Base-by-base conservation (phyloP, 2,329 filamentous ascomycete genomes). In the Penicillium expansum region DNA sequence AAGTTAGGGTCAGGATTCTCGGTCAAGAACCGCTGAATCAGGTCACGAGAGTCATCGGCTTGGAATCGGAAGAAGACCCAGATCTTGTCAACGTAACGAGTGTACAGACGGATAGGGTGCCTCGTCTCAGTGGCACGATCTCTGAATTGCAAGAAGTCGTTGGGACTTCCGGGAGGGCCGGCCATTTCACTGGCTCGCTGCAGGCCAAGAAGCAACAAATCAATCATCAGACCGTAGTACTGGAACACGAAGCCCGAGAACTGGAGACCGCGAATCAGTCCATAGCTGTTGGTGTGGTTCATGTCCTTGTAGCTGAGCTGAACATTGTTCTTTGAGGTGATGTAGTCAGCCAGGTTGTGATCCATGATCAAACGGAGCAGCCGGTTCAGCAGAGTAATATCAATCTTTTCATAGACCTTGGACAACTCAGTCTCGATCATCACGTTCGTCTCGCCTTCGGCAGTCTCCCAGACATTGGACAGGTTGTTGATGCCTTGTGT, bases 371-470 rank as follows among this genome's bases (percentile, higher is more conserved):
- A 78, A 47, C 94, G 86, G 48, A 99, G 82, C 32, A 99, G 82
- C 57, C 93, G 90, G 77, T 99, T 99, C 66, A 99, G 84, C 56
- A 99, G 81, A 0, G 94, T 99, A 60, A 99, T 79, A 78, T 99
- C 94, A 60, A 99, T 96, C 83, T 99, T 99, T 79, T 99, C 94
- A 65, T 99, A 99, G 44, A 99, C 92, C 77, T 99, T 99, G n/a
- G 94, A 97, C 3, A 99, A 80, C 67, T 97, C 90, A 0, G 95
- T 99, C 79, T 99, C 94, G 50, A 99, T 92, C 88, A 99, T 92
- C 61, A 99, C 94, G 66, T 97, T 97, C 76, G 93, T 97, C 75
- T 99, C 92, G 61, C 94, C 94, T 67, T 97, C 89, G 43, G 91
- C 86, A 20, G 90, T 90, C 69, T 95, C 90, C 94, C 94, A 99